Conservation (phyloP, 202 grass and related monocot species). For the Setaria viridis region DNA sequence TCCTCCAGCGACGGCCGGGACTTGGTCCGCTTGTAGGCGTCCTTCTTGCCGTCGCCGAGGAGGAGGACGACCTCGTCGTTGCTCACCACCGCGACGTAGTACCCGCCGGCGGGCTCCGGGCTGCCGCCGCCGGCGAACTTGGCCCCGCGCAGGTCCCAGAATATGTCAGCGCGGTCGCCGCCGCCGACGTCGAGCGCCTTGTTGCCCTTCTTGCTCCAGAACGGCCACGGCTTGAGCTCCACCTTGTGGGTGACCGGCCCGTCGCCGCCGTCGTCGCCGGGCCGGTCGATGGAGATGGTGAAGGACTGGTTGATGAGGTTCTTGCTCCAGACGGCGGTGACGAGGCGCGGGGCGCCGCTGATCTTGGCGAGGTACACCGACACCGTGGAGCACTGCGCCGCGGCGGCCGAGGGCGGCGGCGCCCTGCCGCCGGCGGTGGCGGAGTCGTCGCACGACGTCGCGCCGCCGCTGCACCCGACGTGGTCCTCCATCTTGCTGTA, state of each 20-base stretch:
- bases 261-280: slow-evolving; percentile 14
- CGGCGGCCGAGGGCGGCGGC: neutral
- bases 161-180: slow-evolving; percentile 64
- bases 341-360: slow-evolving; percentile 47
- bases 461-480: slow-evolving; percentile 3
- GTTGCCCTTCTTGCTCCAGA: slow-evolving; percentile 89
- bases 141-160: slow-evolving; percentile 87
- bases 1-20: slow-evolving; percentile 76
- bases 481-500: slow-evolving; percentile 46
- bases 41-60: slow-evolving; percentile 86
- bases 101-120: slow-evolving; percentile 76
- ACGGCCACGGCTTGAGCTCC: slow-evolving; percentile 96
- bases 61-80: slow-evolving; percentile 76
- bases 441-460: slow-evolving; percentile 56
- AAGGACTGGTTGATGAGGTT: slow-evolving; percentile 94
- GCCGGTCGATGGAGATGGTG: slow-evolving; percentile 69
- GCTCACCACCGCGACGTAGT: slow-evolving; percentile 81
- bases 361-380: slow-evolving; percentile 72
- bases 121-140: slow-evolving; percentile 65
- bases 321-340: slow-evolving; percentile 80
- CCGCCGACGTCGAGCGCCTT: slow-evolving; percentile 71
- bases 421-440: slow-evolving; percentile 23
- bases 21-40: slow-evolving; percentile 83
- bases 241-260: slow-evolving; percentile 66
- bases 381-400: slow-evolving; percentile 73